phyloP scores from a whole-genome alignment of 73 alveolate genomes.

The Tetrahymena elliotti region DNA sequence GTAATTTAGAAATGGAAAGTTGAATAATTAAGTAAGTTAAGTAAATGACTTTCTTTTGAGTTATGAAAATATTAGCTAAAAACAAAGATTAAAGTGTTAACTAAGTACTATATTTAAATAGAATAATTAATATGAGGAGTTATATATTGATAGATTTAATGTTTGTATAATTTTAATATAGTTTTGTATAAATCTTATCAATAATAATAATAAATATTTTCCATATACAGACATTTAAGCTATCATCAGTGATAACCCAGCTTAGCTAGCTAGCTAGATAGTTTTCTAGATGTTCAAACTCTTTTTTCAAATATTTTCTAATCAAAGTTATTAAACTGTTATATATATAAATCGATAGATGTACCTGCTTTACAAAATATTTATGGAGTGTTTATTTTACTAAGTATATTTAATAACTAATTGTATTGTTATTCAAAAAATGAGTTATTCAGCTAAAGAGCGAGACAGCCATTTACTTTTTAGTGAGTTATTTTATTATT shows the following conservation, averaged over 20 bases:
- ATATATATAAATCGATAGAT: background rate
- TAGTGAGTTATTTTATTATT: background rate
- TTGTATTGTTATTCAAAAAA: background rate
- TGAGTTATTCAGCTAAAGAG: background rate
- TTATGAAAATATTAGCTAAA: background rate
- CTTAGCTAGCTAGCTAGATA: background rate
- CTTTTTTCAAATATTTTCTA: background rate
- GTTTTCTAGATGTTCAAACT: background rate
- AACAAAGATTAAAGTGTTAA: background rate
- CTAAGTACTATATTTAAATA: background rate
- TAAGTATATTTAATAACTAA: background rate
- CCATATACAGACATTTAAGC: too few species aligned
- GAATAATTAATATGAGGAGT: background rate
- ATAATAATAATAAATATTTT: background rate
- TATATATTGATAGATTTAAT: background rate
- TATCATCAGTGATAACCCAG: too few species aligned
- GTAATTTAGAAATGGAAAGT: too few species aligned
- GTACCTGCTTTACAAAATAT: background rate
- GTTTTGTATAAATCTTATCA: background rate
- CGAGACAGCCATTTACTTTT: background rate
- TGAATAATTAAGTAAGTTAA: too few species aligned
- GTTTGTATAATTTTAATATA: background rate
- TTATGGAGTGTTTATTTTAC: background rate
- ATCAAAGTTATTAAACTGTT: background rate
- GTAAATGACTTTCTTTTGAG: background rate